Conservation (phyloP, 805 yeast species). For the Hanseniaspora hatyaiensis region DNA sequence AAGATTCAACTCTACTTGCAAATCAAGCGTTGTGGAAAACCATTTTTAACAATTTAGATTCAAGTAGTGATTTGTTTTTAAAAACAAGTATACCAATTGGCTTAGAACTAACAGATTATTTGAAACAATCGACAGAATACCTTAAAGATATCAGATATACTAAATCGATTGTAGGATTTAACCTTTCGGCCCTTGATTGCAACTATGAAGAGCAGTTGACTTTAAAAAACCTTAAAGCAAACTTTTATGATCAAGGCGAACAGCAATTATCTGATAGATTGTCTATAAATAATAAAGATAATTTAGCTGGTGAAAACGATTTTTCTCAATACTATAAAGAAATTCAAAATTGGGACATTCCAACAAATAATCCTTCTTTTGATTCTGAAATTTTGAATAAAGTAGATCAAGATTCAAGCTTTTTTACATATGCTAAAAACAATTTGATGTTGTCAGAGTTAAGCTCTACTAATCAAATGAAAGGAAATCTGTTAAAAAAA, state of each 20-base stretch:
- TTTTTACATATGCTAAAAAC: background rate
- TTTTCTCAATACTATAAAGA: background rate
- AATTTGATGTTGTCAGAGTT: too few species aligned
- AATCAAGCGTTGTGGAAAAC: background rate
- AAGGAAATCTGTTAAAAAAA: too few species aligned
- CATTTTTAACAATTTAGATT: background rate
- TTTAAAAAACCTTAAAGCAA: background rate
- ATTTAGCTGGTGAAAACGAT: background rate
- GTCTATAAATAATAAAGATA: too few species aligned
- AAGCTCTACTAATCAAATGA: too few species aligned
- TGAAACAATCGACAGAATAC: background rate
- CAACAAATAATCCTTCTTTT: background rate
- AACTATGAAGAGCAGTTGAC: background rate
- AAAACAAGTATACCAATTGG: slow-evolving; percentile 4
- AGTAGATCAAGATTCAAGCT: background rate
- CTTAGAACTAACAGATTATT: background rate
- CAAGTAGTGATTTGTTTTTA: background rate
- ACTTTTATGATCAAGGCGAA: background rate
- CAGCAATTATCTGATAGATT: background rate
- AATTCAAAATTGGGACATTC: slow-evolving; percentile 7
- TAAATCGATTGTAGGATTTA: background rate
- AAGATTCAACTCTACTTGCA: background rate
- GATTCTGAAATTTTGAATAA: background rate
- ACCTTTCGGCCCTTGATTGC: background rate
- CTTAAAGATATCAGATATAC: background rate